Evolutionary conservation across 1,139 yeast species (phyloP).

Genomic region (Geotrichum macrosporum): DNA sequence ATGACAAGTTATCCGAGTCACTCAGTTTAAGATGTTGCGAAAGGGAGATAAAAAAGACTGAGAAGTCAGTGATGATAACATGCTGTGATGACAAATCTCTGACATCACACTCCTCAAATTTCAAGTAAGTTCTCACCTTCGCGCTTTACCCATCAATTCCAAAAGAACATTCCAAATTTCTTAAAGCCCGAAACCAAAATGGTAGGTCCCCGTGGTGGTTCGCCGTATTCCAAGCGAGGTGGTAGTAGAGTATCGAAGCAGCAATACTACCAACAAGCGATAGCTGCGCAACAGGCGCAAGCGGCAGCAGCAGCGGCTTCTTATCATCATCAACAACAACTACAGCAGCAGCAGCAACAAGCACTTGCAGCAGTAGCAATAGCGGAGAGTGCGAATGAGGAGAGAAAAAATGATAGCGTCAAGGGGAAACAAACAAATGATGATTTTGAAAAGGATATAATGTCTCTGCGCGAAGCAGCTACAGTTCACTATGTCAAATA

Average conservation of each 20-base stretch:
- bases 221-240: conserved; percentile 13
- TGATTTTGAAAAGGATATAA: conserved; percentile 37
- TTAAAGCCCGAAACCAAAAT: neutral
- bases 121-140: too few relatives aligned
- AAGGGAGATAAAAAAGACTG: too few relatives aligned
- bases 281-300: conserved; percentile 20
- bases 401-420: conserved; percentile 6
- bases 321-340: conserved; percentile 13
- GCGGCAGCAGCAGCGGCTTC: conserved; percentile 20
- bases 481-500: conserved; percentile 42
- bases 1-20: too few relatives aligned
- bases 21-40: too few relatives aligned
- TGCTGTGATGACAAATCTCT: too few relatives aligned
- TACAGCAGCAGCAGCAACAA: too few relatives aligned
- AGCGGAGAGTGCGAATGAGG: neutral
- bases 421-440: conserved; percentile 37
- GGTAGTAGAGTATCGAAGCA: conserved; percentile 16
- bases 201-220: conserved; percentile 20
- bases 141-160: too few relatives aligned
- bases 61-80: too few relatives aligned
- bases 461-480: conserved; percentile 43
- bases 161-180: neutral
- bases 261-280: conserved; percentile 19
- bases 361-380: conserved; percentile 8
- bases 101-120: too few relatives aligned